A percentile compares a stretch with the other conserved stretches of the same genome.
Conservation (phyloP, 2,329 filamentous ascomycete genomes). For the Epichloe baconii region DNA sequence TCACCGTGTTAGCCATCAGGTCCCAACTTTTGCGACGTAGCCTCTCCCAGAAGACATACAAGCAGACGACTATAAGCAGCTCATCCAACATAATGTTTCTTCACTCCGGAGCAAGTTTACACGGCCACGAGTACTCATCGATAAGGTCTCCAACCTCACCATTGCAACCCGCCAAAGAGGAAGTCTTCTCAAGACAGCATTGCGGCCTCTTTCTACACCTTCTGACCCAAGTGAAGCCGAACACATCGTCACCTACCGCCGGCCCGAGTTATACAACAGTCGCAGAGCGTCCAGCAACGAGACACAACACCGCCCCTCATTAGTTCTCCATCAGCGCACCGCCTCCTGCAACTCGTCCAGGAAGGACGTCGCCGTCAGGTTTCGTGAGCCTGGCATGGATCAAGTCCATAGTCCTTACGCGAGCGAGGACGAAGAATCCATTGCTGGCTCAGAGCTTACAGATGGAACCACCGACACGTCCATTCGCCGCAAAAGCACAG, state of each 20-base stretch:
- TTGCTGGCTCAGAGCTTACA: conserved; percentile 29
- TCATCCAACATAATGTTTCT: conserved; percentile 34
- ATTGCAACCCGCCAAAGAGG: conserved; percentile 21
- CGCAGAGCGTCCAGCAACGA: conserved; percentile 3
- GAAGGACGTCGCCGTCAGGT: conserved; percentile 33
- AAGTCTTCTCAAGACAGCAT: conserved; percentile 30
- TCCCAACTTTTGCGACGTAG: not conserved
- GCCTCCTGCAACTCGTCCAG: conserved; percentile 26
- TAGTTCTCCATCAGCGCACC: conserved; percentile 15
- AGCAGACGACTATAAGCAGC: not conserved
- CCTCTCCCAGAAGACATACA: not conserved
- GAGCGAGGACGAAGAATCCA: conserved; percentile 36
- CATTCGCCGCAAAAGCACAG: conserved; percentile 27
- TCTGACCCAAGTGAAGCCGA: conserved; percentile 9
- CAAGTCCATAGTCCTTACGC: conserved; percentile 15
- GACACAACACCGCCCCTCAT: not conserved
- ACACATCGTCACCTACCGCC: conserved; percentile 1
- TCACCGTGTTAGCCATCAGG: not conserved
- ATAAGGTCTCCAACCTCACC: conserved; percentile 16
- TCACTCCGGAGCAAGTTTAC: conserved; percentile 44
- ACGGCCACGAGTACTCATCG: conserved; percentile 45
- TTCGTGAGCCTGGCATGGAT: conserved; percentile 25
- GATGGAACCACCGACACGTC: conserved; percentile 31
- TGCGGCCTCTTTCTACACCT: conserved; percentile 22
- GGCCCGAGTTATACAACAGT: not conserved